Percentiles rank a stretch among this genome's conserved stretches.
These are phyloP conservation scores for Globisporangium spinosum DNA, from an alignment of 352 stramenopile genomes.

Conservation along the genomic window DNA sequence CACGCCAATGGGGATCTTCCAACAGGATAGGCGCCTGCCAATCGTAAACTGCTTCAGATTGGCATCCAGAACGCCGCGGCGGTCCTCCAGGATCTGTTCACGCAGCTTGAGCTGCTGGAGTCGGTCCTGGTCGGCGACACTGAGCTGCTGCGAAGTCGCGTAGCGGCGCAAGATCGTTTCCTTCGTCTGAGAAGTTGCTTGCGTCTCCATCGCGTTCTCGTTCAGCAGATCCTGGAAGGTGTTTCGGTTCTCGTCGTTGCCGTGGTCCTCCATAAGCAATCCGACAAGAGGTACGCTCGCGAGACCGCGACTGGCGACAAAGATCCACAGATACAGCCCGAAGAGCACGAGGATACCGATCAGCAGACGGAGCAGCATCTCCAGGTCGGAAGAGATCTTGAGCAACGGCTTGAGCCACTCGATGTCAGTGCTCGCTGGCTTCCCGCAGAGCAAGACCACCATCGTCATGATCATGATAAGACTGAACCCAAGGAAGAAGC, in stretches of 20 bases:
- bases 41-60: constrained; percentile 59
- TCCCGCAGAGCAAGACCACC: constrained; percentile 69
- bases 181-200: constrained; percentile 60
- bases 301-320: constrained; percentile 63
- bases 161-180: constrained; percentile 74
- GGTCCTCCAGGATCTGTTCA: constrained; percentile 62
- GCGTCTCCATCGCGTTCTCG: constrained; percentile 72
- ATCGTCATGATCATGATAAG: constrained; percentile 68
- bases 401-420: constrained; percentile 84
- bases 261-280: constrained; percentile 75
- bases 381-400: constrained; percentile 68
- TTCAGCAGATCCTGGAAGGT: constrained; percentile 72
- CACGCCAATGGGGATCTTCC: constrained; percentile 68
- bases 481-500: constrained; percentile 66
- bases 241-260: constrained; percentile 55
- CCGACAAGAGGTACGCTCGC: constrained; percentile 73
- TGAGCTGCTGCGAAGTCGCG: constrained; percentile 58
- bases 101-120: constrained; percentile 70
- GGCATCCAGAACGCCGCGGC: constrained; percentile 58
- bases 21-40: constrained; percentile 42
- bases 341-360: constrained; percentile 69
- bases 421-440: constrained; percentile 68
- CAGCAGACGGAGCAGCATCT: constrained; percentile 66
- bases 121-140: constrained; percentile 61
- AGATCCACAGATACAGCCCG: constrained; percentile 77